A percentile compares a stretch with the other conserved stretches of the same genome.
Conservation (phyloP, 768 basidiomycete genomes). For the Suillus luteus region DNA sequence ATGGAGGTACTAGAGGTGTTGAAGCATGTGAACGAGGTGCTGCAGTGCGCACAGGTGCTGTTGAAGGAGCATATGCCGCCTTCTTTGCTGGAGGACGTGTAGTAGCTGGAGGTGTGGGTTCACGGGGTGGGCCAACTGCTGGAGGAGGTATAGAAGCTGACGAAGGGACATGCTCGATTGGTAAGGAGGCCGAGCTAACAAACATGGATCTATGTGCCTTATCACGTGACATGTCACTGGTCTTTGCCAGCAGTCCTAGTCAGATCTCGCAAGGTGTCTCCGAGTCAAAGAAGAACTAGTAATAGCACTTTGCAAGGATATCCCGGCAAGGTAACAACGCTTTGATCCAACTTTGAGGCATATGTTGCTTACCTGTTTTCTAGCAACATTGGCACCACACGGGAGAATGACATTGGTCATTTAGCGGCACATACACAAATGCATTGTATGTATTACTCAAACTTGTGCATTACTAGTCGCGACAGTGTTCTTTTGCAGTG, state of each 20-base stretch:
- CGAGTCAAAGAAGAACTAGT: constrained; percentile 63
- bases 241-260: no score
- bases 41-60: constrained; percentile 1
- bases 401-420: constrained; percentile 63
- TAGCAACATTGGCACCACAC: constrained; percentile 73
- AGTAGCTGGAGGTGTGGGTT: constrained; percentile 1
- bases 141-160: constrained; percentile 23
- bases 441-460: constrained; percentile 49
- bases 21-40: constrained; percentile 18
- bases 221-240: no score
- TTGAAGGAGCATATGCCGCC: not conserved
- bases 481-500: constrained; percentile 42
- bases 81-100: constrained; percentile 6
- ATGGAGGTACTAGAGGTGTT: constrained; percentile 23
- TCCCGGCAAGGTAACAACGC: constrained; percentile 61
- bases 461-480: not conserved
- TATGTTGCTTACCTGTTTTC: constrained; percentile 16
- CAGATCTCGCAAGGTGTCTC: no score
- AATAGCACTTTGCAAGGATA: constrained; percentile 67
- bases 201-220: no score
- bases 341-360: not conserved
- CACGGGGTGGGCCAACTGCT: constrained; percentile 9
- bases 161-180: no score
- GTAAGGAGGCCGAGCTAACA: no score
- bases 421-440: constrained; percentile 67